phyloP scores from a whole-genome alignment of 352 stramenopile genomes.

The Globisporangium iwayamae region DNA sequence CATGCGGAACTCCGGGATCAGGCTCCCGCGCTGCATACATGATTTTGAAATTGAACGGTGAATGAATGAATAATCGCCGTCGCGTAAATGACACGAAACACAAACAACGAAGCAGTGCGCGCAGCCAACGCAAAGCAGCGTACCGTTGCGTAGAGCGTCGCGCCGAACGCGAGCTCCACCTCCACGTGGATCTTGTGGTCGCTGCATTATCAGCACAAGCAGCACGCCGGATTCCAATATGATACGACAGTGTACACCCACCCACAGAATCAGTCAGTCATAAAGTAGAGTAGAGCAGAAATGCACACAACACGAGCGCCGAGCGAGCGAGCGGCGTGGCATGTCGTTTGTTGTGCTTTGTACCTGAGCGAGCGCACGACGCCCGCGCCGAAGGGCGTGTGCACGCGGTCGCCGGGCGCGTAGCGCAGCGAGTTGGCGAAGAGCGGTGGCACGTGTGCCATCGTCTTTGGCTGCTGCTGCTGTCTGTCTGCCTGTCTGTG shows the following conservation, averaged over 20 bases:
- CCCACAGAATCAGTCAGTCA: conserved; percentile 3
- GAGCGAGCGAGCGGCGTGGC: not conserved
- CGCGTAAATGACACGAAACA: too few relatives aligned
- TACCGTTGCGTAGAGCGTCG: conserved; percentile 56
- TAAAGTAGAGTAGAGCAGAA: not conserved
- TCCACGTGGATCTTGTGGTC: conserved; percentile 53
- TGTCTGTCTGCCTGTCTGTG: too few relatives aligned
- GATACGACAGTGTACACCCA: conserved; percentile 6
- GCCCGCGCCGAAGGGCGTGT: conserved; percentile 61
- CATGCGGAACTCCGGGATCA: conserved; percentile 68
- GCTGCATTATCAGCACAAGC: conserved; percentile 18
- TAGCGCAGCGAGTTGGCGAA: conserved; percentile 73
- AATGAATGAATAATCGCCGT: not conserved
- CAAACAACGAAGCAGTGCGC: not conserved
- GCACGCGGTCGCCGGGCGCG: conserved; percentile 51
- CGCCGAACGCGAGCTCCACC: conserved; percentile 43
- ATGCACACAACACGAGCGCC: not conserved
- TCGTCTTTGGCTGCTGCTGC: not conserved
- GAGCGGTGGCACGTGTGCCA: conserved; percentile 51
- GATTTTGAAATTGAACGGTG: too few relatives aligned
- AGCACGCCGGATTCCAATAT: not conserved
- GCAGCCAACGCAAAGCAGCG: not conserved
- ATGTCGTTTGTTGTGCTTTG: not conserved
- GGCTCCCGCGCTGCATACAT: conserved; percentile 31
- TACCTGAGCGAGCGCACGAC: conserved; percentile 36